Base-by-base conservation (phyloP, 257 asterid genomes). In the Fraxinus excelsior region DNA sequence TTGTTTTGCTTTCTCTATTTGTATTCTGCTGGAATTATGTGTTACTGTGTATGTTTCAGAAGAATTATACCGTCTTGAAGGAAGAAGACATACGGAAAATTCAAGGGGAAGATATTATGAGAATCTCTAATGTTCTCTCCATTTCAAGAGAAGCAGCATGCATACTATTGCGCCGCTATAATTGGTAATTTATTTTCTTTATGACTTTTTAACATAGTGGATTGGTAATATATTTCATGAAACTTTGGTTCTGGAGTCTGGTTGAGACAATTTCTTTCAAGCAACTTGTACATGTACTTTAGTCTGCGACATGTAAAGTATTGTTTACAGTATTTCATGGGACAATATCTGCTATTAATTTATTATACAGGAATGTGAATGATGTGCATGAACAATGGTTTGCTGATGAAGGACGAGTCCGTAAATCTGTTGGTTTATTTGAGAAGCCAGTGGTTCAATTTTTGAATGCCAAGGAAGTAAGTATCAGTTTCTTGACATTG, bases 341-440 rank as follows among this genome's bases (percentile, higher is more conserved):
- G 37, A 18, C 68, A 49, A 71, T 53, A 23, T 18, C 53, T 69
- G 73, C 46, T 71, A 21, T 10, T 77, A 68, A 44, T 79, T 79
- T 67, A 70, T 81, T 53, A 70, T 80, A 69, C 76, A 94, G 98
- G 98, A 90, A 90, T 83, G 97, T 89, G 80, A 94, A 84, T 84
- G 83, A 89, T 76, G 98, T 94, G 74, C 97, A 94, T 29, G 98
- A 94, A 74, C 91, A 84, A 82, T 94, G 98, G 98, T 94, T 94
- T 83, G 90, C 94, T 26, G 90, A 91, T 35, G 98, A 94, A 83
- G 97, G 91, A 78, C 82, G 84, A 58, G 97, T 92, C 44, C 96
- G 97, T 62, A 85, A 81, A 78, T 89, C 90, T 79, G 94, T 88
- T 51, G 99, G 99, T 37, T 78, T 94, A 74, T 79, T 94, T 85